These are phyloP conservation scores for Rhizopogon vesiculosus DNA, from an alignment of 768 basidiomycete genomes.

Conservation along the genomic window DNA sequence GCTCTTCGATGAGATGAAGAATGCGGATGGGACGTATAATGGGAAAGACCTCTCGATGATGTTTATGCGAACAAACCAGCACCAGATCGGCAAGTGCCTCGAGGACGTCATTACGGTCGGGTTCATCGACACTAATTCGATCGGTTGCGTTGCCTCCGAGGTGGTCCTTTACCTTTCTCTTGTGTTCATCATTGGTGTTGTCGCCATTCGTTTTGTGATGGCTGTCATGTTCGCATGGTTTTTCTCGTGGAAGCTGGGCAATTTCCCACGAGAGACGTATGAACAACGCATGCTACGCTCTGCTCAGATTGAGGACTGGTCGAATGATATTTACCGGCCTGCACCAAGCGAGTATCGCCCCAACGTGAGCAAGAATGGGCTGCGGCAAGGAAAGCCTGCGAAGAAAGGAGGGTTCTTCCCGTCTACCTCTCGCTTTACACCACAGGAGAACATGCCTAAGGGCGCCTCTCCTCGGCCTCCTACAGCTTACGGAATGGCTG, in stretches of 20 bases:
- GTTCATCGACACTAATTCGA: constrained; percentile 89
- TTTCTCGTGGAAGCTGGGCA: constrained; percentile 92
- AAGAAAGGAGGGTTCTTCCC: constrained; percentile 62
- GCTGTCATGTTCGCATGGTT: constrained; percentile 98
- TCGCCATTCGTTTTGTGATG: constrained; percentile 92
- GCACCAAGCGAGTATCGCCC: constrained; percentile 91
- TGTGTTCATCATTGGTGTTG: constrained; percentile 96
- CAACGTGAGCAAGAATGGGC: constrained; percentile 74
- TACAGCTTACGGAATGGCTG: constrained; percentile 65
- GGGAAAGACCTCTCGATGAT: constrained; percentile 86
- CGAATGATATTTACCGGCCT: constrained; percentile 90
- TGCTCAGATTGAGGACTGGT: constrained; percentile 93
- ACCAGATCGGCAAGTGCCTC: constrained; percentile 71
- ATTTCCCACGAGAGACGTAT: constrained; percentile 90
- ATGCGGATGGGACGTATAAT: constrained; percentile 66
- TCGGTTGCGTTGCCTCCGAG: constrained; percentile 93
- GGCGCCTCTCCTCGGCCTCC: constrained; percentile 48
- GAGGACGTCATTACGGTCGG: constrained; percentile 85
- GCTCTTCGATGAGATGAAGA: constrained; percentile 76
- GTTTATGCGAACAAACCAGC: constrained; percentile 68
- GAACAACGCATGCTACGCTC: constrained; percentile 87
- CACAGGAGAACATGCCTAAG: constrained; percentile 57
- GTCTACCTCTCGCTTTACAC: constrained; percentile 69
- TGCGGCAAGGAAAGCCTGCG: constrained; percentile 42
- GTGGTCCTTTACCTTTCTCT: constrained; percentile 95